These are phyloP conservation scores for Apostasia shenzhenica DNA, from an alignment of 106 monocot genomes.

Conservation along the genomic window DNA sequence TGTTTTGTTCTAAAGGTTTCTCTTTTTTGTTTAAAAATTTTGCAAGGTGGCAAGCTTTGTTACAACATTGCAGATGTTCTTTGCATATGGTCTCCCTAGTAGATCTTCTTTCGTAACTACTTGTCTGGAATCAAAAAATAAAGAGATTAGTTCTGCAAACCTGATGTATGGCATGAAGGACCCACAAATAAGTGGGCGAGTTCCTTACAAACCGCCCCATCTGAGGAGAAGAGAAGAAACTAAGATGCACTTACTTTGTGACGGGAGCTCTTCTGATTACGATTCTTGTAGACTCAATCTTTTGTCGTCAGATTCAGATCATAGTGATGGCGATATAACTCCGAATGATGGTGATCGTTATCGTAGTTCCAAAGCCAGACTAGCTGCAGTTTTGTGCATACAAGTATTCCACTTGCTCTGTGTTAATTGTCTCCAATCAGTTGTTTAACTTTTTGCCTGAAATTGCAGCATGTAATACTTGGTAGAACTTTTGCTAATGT, in stretches of 20 bases:
- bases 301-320: slow-evolving; percentile 90
- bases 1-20: background rate
- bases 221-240: slow-evolving; percentile 45
- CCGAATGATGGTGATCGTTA: slow-evolving; percentile 43
- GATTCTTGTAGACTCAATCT: slow-evolving; percentile 45
- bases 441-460: too few species aligned
- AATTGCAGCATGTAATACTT: background rate
- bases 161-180: slow-evolving; percentile 24
- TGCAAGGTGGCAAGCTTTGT: slow-evolving; percentile 77
- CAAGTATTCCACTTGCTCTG: slow-evolving; percentile 34
- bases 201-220: slow-evolving; percentile 77
- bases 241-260: slow-evolving; percentile 11
- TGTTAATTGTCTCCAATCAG: too few species aligned
- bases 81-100: slow-evolving; percentile 57
- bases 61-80: slow-evolving; percentile 69
- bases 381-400: slow-evolving; percentile 73
- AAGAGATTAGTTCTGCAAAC: slow-evolving; percentile 12
- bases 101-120: slow-evolving; percentile 21
- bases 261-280: slow-evolving; percentile 30
- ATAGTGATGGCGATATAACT: slow-evolving; percentile 80
- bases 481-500: background rate
- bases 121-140: slow-evolving; percentile 24
- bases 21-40: slow-evolving; percentile 14
- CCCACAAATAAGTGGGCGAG: slow-evolving; percentile 20
- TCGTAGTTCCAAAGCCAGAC: slow-evolving; percentile 74